A percentile compares a stretch with the other conserved stretches of the same genome.
phyloP scores from a whole-genome alignment of 2,329 filamentous ascomycete genomes.

The Boeremia lycopersici region DNA sequence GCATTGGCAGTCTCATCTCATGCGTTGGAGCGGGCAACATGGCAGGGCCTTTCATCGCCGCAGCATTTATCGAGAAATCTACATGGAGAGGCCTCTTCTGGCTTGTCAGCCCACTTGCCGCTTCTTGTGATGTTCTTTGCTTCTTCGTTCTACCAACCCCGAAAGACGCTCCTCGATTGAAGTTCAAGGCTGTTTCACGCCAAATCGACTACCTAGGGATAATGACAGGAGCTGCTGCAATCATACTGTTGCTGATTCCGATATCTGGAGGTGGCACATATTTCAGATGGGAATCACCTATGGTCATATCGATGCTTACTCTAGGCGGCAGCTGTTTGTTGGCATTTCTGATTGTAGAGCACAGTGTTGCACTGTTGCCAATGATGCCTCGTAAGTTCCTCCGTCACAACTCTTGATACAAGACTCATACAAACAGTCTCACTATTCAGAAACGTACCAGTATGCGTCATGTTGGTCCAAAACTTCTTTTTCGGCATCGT shows the following conservation, averaged over 20 bases:
- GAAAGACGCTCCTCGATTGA: conserved; percentile 55
- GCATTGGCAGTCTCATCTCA: conserved; percentile 56
- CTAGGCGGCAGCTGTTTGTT: conserved; percentile 56
- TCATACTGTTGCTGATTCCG: conserved; percentile 67
- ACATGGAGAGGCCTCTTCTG: conserved; percentile 34
- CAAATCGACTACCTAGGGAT: conserved; percentile 65
- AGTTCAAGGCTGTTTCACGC: neutral
- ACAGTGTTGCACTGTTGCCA: conserved; percentile 61
- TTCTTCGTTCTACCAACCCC: conserved; percentile 42
- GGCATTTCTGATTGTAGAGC: conserved; percentile 57
- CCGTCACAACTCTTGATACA: neutral
- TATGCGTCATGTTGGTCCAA: conserved; percentile 62
- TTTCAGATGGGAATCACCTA: conserved; percentile 61
- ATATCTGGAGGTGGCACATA: conserved; percentile 66
- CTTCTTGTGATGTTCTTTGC: conserved; percentile 18
- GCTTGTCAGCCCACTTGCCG: conserved; percentile 25
- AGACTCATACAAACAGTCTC: conserved; percentile 42
- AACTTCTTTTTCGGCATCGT: conserved; percentile 65
- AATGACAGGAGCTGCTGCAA: conserved; percentile 59
- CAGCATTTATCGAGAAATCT: conserved; percentile 24
- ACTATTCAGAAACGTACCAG: conserved; percentile 61
- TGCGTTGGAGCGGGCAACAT: conserved; percentile 34
- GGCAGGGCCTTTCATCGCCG: conserved; percentile 34
- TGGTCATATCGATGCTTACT: conserved; percentile 65
- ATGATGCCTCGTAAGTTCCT: conserved; percentile 59